These are phyloP conservation scores for Acacia confusa DNA, from an alignment of 306 rosid genomes.

Conservation along the genomic window DNA sequence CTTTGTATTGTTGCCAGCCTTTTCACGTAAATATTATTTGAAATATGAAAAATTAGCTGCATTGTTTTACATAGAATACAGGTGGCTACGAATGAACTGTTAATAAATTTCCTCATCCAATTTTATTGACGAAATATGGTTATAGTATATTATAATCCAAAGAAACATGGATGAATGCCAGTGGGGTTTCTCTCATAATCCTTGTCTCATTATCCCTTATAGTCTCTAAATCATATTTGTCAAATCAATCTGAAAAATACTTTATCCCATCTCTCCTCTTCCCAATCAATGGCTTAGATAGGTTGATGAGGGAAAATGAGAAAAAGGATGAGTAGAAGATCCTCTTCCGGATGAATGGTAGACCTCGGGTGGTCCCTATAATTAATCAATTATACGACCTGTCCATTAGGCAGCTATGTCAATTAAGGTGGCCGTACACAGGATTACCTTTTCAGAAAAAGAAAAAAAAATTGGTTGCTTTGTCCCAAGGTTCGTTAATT, in stretches of 20 bases:
- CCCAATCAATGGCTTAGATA: too few species aligned
- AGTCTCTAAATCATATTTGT: too few species aligned
- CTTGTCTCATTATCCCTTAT: too few species aligned
- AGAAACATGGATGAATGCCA: not conserved
- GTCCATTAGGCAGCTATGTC: not conserved
- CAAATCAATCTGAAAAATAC: too few species aligned
- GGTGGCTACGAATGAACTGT: not conserved
- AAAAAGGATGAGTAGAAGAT: too few species aligned
- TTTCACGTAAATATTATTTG: not conserved
- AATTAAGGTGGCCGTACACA: constrained; percentile 8
- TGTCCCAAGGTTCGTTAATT: constrained; percentile 18
- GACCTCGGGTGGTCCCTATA: not conserved
- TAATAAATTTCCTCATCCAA: not conserved
- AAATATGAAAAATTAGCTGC: not conserved
- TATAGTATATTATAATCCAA: not conserved
- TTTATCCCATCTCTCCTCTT: too few species aligned
- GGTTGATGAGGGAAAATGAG: too few species aligned
- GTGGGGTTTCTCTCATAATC: too few species aligned
- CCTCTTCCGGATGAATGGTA: constrained; percentile 7
- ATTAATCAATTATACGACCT: not conserved
- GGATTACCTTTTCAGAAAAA: not conserved
- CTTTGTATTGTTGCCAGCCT: not conserved
- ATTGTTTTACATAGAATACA: not conserved
- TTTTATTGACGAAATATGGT: not conserved
- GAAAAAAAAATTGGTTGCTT: not conserved